Conservation (phyloP, 2,329 filamentous ascomycete genomes). For the Apiospora phragmitis region DNA sequence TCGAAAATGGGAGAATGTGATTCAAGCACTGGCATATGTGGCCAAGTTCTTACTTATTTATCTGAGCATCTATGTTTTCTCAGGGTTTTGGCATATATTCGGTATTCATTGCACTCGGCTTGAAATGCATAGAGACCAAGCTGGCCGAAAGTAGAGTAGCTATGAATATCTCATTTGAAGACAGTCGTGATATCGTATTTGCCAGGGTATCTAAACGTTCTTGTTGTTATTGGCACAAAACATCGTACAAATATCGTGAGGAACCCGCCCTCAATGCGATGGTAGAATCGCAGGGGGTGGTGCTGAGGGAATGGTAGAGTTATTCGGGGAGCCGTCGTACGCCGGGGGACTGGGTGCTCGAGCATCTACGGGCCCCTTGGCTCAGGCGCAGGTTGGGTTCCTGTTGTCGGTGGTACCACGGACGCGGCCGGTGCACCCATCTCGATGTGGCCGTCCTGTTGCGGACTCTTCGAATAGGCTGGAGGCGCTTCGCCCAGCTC, state of each 20-base stretch:
- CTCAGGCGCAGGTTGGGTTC: neutral
- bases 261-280: neutral
- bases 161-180: neutral
- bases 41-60: too few relatives aligned
- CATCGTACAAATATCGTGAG: neutral
- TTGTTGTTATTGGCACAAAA: neutral
- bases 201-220: neutral
- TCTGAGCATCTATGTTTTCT: neutral
- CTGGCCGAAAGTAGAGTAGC: neutral
- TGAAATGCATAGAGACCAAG: neutral
- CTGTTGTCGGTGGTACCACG: neutral
- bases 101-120: too few relatives aligned
- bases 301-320: neutral
- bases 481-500: constrained; percentile 35
- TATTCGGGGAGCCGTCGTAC: neutral
- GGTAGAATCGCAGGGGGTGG: constrained; percentile 1
- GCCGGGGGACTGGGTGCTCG: neutral
- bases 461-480: constrained; percentile 26
- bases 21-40: too few relatives aligned
- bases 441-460: constrained; percentile 19
- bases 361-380: neutral
- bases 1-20: neutral
- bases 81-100: neutral
- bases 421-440: neutral
- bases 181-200: neutral